Conservation (phyloP, 2,329 filamentous ascomycete genomes). For the Aspergillus sp. region DNA sequence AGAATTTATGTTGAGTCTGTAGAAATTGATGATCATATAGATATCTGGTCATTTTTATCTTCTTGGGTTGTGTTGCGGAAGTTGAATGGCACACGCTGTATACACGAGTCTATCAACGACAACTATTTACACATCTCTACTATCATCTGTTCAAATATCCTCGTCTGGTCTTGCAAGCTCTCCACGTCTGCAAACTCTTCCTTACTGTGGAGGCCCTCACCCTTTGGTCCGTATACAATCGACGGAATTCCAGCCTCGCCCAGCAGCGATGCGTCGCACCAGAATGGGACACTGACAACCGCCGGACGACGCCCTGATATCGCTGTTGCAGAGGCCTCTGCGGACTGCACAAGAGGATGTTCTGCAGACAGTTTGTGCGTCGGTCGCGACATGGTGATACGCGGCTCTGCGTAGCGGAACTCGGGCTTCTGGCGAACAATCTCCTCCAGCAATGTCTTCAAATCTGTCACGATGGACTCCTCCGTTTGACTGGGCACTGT, state of each 20-base stretch:
- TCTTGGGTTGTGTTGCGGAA: too few relatives aligned
- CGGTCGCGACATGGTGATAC: slow-evolving; percentile 43
- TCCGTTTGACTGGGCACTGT: slow-evolving; percentile 47
- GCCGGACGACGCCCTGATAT: slow-evolving; percentile 25
- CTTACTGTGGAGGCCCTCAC: slow-evolving; percentile 50
- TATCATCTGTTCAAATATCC: slow-evolving; percentile 17
- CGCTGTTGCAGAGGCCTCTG: slow-evolving; percentile 24
- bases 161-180: slow-evolving; percentile 38
- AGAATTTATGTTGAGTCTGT: too few relatives aligned
- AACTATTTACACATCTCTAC: slow-evolving; percentile 16
- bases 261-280: slow-evolving; percentile 53
- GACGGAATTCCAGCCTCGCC: slow-evolving; percentile 45
- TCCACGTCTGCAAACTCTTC: slow-evolving; percentile 51
- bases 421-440: slow-evolving; percentile 30
- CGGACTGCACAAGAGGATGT: slow-evolving; percentile 42
- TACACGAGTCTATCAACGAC: neutral
- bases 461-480: slow-evolving; percentile 35
- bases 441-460: slow-evolving; percentile 35
- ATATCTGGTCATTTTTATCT: too few relatives aligned
- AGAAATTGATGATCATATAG: too few relatives aligned
- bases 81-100: neutral
- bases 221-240: slow-evolving; percentile 48
- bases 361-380: slow-evolving; percentile 40
- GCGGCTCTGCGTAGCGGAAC: slow-evolving; percentile 41
- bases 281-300: slow-evolving; percentile 38